phyloP scores from a whole-genome alignment of 176 grass and related monocot species.

The Raddia guianensis region DNA sequence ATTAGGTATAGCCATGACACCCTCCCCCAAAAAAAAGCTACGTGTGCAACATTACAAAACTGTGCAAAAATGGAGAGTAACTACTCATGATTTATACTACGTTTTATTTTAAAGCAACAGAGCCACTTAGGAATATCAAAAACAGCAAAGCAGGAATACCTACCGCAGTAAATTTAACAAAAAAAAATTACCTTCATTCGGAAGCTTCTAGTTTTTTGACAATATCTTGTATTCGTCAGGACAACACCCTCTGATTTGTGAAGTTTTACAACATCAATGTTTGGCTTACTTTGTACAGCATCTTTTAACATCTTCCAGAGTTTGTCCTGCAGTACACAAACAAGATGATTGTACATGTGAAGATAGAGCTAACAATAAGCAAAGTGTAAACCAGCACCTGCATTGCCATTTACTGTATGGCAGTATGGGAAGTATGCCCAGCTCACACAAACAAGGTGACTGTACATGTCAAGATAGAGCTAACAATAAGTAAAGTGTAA shows the following conservation, averaged over 20 bases:
- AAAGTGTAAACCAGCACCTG: neutral
- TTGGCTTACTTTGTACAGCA: slow-evolving; percentile 74
- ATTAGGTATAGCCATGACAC: neutral
- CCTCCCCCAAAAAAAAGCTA: too few species aligned
- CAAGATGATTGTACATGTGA: slow-evolving; percentile 29
- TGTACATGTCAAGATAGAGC: too few species aligned
- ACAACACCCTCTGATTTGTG: slow-evolving; percentile 99
- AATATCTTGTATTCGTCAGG: slow-evolving; percentile 83
- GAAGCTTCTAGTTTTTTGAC: slow-evolving; percentile 85
- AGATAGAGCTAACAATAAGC: slow-evolving; percentile 23
- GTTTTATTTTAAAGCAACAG: neutral
- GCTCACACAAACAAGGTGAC: too few species aligned
- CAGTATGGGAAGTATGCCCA: neutral
- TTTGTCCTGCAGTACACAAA: slow-evolving; percentile 80
- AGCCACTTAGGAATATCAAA: neutral
- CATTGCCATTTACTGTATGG: neutral
- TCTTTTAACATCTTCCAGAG: slow-evolving; percentile 97
- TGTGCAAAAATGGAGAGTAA: neutral
- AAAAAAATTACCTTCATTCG: slow-evolving; percentile 62
- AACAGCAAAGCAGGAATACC: neutral
- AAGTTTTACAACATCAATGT: slow-evolving; percentile 95
- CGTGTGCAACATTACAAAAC: too few species aligned
- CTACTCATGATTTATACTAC: neutral
- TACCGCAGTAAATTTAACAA: slow-evolving; percentile 9
- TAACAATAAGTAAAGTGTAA: too few species aligned